Evolutionary conservation across 768 basidiomycete genomes (phyloP), one percentile per base, ranked within the genome.

Genomic region (Phaeolepiota aurea): DNA sequence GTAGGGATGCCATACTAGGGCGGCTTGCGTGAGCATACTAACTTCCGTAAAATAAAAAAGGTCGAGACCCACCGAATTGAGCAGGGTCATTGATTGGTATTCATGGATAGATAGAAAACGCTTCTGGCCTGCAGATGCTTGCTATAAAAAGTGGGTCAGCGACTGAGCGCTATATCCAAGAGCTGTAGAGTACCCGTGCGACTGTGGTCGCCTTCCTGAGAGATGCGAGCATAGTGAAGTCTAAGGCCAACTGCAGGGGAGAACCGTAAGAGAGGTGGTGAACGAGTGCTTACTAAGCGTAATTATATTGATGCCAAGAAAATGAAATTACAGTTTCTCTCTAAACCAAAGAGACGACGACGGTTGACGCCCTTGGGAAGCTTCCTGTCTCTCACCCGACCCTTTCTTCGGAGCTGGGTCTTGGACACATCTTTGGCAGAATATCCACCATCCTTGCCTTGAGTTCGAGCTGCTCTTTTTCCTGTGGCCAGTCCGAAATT

Each of bases 1-100:
- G 94, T 98, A 10, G 90, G 82, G 42, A 98, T 85, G 15, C 90
- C 92, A 63, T 96, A 96, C 93, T 98, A 52, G n/a, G n/a, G n/a
- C n/a, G n/a, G n/a, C n/a, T n/a, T n/a, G n/a, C n/a, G 22, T 22
- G 14, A 19, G 39, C 22, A n/a, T 12, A 46, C 30, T 14, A 20
- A 35, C 7, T 7, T 28, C 25, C 7, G n/a, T 23, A 43, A 36
- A 38, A 30, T 37, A 38, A 37, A 38, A 35, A 35, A 35, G 7
- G 15, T 35, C 16, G 7, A 38, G 33, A 41, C 72, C 54, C 57
- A 97, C 94, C 48, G 90, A 82, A 68, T 97, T 96, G 51, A 99
- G 77, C 34, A 99, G 72, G 48, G 83, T 82, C 63, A 98, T 86
- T 32, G 92, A 94, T 63, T 98, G 93, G 68, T 96, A 89, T 68